Percentiles rank a stretch among this genome's conserved stretches.
These are phyloP conservation scores for Agroathelia rolfsii DNA, from an alignment of 1,284 basidiomycete species.

Conservation along the genomic window DNA sequence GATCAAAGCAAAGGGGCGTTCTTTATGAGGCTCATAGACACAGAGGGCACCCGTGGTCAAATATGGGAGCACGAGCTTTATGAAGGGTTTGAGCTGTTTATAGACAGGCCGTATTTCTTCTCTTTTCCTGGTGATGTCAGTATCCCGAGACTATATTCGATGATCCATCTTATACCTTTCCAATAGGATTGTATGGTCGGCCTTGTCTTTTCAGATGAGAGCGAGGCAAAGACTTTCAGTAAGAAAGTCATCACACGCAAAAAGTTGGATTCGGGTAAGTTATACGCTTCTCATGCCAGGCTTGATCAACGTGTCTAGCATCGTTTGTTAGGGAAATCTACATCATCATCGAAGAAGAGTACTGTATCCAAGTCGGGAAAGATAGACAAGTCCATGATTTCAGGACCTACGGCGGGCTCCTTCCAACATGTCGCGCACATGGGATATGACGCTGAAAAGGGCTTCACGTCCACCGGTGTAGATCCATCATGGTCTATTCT, in stretches of 20 bases:
- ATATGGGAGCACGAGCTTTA: constrained; percentile 95
- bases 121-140: constrained; percentile 88
- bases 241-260: constrained; percentile 80
- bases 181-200: constrained; percentile 81
- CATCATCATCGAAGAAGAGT: constrained; percentile 43
- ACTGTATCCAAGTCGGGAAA: constrained; percentile 44
- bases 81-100: constrained; percentile 73
- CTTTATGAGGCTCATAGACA: constrained; percentile 73
- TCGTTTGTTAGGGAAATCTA: constrained; percentile 26
- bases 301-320: constrained; percentile 7
- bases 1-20: constrained; percentile 53
- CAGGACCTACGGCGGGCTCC: constrained; percentile 66
- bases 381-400: constrained; percentile 89
- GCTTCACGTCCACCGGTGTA: constrained; percentile 83
- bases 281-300: constrained; percentile 6
- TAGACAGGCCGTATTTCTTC: constrained; percentile 90
- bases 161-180: neutral
- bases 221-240: constrained; percentile 80
- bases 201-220: constrained; percentile 83
- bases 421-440: constrained; percentile 94
- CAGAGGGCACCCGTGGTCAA: constrained; percentile 75
- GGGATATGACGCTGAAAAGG: constrained; percentile 83
- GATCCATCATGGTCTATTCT: constrained; percentile 87
- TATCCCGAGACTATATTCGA: too few species aligned
- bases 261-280: constrained; percentile 41